Conservation (phyloP, 768 basidiomycete genomes). For the Collybia sp. region DNA sequence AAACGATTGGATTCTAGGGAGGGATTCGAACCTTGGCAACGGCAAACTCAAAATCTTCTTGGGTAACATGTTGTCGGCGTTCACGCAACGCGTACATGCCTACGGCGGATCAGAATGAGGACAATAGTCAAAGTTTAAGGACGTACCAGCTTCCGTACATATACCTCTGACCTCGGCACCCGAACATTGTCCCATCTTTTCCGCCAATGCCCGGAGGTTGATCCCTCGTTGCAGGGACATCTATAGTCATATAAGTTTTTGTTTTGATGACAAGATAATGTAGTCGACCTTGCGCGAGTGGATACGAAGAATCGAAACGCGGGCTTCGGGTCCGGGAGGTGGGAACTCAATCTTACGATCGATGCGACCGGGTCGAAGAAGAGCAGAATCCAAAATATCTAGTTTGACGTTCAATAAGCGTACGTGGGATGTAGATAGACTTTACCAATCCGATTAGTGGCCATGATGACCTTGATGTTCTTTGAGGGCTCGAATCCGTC, state of each 20-base stretch:
- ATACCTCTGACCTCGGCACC: slow-evolving; percentile 98
- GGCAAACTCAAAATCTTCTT: slow-evolving; percentile 98
- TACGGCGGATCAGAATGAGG: slow-evolving; percentile 16
- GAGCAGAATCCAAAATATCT: slow-evolving; percentile 94
- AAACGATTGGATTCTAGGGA: slow-evolving; percentile 1
- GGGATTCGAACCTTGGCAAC: slow-evolving; percentile 74
- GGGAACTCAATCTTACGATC: slow-evolving; percentile 98
- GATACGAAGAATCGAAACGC: slow-evolving; percentile 94
- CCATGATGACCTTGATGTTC: slow-evolving; percentile 96
- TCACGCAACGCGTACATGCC: slow-evolving; percentile 98
- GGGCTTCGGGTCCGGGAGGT: slow-evolving; percentile 94
- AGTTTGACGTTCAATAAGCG: neutral
- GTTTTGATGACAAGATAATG: neutral
- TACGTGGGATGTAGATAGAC: neutral
- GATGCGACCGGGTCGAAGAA: slow-evolving; percentile 92
- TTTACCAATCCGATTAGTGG: slow-evolving; percentile 91
- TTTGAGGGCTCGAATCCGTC: slow-evolving; percentile 96
- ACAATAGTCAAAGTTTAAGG: neutral
- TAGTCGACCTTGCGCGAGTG: slow-evolving; percentile 83
- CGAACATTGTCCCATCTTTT: slow-evolving; percentile 99
- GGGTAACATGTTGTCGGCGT: slow-evolving; percentile 93
- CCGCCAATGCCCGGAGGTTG: slow-evolving; percentile 91
- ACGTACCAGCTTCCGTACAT: slow-evolving; percentile 90
- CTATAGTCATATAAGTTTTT: slow-evolving; percentile 28
- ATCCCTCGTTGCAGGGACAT: slow-evolving; percentile 99